Conservation (phyloP, 1,139 yeast genomes). For the Nadsonia starkeyi-henricii region DNA sequence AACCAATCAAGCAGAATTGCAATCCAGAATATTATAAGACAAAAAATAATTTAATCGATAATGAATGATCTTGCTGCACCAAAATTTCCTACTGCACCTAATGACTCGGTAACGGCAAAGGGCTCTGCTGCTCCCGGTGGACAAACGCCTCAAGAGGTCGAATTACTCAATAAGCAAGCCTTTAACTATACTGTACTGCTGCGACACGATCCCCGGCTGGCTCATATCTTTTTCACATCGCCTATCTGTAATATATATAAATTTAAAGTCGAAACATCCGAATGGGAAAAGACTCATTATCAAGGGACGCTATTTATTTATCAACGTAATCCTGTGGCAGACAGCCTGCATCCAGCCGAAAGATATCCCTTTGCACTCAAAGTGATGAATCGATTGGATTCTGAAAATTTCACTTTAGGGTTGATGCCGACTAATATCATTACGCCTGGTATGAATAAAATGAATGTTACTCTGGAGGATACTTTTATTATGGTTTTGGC, state of each 20-base stretch:
- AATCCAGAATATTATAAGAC: no score
- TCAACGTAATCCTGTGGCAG: conserved; percentile 34
- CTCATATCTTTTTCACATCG: conserved; percentile 58
- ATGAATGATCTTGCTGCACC: no score
- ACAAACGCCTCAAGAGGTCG: not conserved
- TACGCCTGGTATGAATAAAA: conserved; percentile 33
- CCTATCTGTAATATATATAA: conserved; percentile 76
- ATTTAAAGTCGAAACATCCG: conserved; percentile 46
- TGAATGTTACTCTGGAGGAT: conserved; percentile 69
- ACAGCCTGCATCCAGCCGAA: conserved; percentile 7
- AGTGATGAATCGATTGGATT: conserved; percentile 57
- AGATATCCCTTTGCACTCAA: conserved; percentile 63
- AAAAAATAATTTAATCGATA: no score
- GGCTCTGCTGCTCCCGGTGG: not conserved
- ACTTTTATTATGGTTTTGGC: conserved; percentile 70
- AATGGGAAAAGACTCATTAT: conserved; percentile 69
- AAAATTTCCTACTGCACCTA: not conserved
- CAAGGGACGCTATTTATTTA: conserved; percentile 78
- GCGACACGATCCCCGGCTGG: conserved; percentile 69
- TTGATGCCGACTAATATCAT: conserved; percentile 34
- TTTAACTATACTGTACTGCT: conserved; percentile 70
- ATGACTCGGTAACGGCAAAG: not conserved
- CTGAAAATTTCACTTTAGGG: conserved; percentile 72
- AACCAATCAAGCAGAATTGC: no score
- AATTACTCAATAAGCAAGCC: conserved; percentile 9